Percentiles rank a stretch among this genome's conserved stretches.
These are phyloP conservation scores for Cutaneotrichosporon cavernicola DNA, from an alignment of 1,284 basidiomycete genomes.

Conservation along the genomic window DNA sequence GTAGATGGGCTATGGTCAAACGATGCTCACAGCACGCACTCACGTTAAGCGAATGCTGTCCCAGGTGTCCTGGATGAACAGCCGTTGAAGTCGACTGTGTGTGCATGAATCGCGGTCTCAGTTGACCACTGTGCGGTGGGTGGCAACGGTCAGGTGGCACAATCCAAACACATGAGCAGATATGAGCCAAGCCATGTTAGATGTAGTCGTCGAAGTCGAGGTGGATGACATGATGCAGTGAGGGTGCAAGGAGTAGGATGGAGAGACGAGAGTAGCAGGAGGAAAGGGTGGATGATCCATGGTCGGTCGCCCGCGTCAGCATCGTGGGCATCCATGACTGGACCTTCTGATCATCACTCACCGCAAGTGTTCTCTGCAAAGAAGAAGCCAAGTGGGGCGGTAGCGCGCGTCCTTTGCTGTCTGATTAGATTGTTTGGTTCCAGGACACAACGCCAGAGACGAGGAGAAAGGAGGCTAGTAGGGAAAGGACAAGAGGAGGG, in stretches of 20 bases:
- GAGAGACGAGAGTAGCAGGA: conserved; percentile 7
- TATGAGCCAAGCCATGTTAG: conserved; percentile 1
- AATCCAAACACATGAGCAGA: not conserved
- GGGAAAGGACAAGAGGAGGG: conserved; percentile 4
- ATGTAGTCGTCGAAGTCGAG: not conserved
- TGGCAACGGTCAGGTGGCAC: conserved; percentile 12
- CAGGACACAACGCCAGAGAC: conserved; percentile 11
- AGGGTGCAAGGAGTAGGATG: conserved; percentile 8
- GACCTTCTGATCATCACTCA: not conserved
- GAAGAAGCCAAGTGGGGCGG: not conserved
- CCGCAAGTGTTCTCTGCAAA: not conserved
- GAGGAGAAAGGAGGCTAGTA: conserved; percentile 4
- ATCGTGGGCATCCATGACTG: not conserved
- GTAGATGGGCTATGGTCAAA: conserved; percentile 17
- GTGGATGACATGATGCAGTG: conserved; percentile 10
- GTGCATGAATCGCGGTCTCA: conserved; percentile 29
- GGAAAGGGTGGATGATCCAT: conserved; percentile 6
- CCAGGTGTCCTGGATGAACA: conserved; percentile 26
- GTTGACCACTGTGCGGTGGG: conserved; percentile 13
- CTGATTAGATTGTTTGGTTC: conserved; percentile 16
- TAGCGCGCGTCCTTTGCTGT: not conserved
- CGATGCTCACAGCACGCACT: not conserved
- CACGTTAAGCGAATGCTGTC: conserved; percentile 32
- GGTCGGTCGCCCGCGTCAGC: conserved; percentile 4
- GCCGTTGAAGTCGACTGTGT: conserved; percentile 27